Percentiles rank a stretch among this genome's conserved stretches.
These are phyloP conservation scores for Balansia obtecta DNA, from an alignment of 2,329 filamentous ascomycete genomes.

Conservation along the genomic window DNA sequence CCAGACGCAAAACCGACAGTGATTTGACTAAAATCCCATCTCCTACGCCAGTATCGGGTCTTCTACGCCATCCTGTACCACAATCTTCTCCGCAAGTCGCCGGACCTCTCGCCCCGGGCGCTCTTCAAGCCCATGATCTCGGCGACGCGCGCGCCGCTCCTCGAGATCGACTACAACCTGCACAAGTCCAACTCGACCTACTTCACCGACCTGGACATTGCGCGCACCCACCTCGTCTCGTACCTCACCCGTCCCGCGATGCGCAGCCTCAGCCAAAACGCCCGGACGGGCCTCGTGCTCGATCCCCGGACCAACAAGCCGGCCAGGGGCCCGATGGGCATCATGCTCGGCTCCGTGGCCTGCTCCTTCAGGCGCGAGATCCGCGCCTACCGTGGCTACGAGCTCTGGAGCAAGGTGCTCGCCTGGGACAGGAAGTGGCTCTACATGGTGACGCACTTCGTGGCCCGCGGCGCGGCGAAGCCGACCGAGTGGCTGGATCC, in stretches of 20 bases:
- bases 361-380: constrained; percentile 68
- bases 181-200: constrained; percentile 80
- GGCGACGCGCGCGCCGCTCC: constrained; percentile 50
- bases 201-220: constrained; percentile 75
- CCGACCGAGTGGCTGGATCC: constrained; percentile 41
- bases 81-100: constrained; percentile 34
- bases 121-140: constrained; percentile 64
- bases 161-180: constrained; percentile 78
- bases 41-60: constrained; percentile 37
- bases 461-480: constrained; percentile 46
- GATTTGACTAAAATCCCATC: no score
- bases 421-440: constrained; percentile 75
- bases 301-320: constrained; percentile 35
- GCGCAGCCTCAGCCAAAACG: constrained; percentile 9
- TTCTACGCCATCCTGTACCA: constrained; percentile 45
- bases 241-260: constrained; percentile 44
- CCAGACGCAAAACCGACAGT: no score
- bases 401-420: constrained; percentile 61
- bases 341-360: constrained; percentile 61
- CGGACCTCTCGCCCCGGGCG: constrained; percentile 42
- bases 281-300: constrained; percentile 27
- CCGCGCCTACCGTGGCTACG: constrained; percentile 53
- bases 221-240: constrained; percentile 68
- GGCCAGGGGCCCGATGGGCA: constrained; percentile 40
- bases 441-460: constrained; percentile 63